Base-by-base conservation (phyloP, 2,329 filamentous ascomycete genomes). In the Bisporella sp. region DNA sequence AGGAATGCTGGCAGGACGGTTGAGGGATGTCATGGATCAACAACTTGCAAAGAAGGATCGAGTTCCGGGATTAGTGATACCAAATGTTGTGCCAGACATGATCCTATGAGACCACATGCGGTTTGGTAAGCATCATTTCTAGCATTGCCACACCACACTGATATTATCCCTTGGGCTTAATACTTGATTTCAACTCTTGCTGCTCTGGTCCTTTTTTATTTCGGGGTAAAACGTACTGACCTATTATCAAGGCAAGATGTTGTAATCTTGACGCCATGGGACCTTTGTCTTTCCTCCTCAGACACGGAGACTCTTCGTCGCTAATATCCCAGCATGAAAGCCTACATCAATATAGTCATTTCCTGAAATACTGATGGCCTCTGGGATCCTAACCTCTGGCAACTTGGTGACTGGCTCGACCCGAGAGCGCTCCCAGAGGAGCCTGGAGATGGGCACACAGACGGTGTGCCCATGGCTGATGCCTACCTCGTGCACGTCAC, bases 361-460 rank as follows among this genome's bases (percentile, higher is more conserved):
- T 65, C 57, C 3, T 60, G 63, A 12, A 66, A 58, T 45, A 48
- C 48, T 0, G 64, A 61, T 5, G 66, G 69, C 2, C 62, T 76
- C 0, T 76, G 74, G 73, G 59, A 68, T 43, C 63, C 61, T 5
- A 59, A 56, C 28, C 50, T 52, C 8, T 64, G 63, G 41, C 72
- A 76, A 50, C 68, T 67, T 35, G 66, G 71, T 31, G 74, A 77
- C 54, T 77, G 74, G 74, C 66, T 77, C 1, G 74, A 75, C 48
- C 74, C 74, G 0, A 65, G 65, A 4, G 67, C 74, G 1, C 73
- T 73, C 0, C 64, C 68, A 0, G 63, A 71, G 0, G 57, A 68
- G 6, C 67, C 74, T 0, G 68, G 64, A 3, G 59, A 59, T 12
- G 71, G 70, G 0, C 68, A 65, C 0, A 76, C 73, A 0, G 63